phyloP scores from a whole-genome alignment of 805 yeast genomes.

The Debaryomyces prosopidis region DNA sequence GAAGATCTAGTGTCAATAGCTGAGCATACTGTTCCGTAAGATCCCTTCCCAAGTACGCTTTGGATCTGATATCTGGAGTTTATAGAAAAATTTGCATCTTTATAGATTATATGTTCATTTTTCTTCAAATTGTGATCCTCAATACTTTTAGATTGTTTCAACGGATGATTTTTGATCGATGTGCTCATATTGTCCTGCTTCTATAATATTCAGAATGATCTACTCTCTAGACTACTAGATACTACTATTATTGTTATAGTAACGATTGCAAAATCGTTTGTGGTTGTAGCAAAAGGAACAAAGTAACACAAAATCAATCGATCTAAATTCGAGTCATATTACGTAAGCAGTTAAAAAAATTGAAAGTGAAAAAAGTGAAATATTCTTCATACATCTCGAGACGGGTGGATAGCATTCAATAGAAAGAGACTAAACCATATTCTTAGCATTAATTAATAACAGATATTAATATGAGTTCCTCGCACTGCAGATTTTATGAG shows the following conservation, averaged over 20 bases:
- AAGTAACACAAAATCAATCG: conserved; percentile 1
- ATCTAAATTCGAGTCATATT: not conserved
- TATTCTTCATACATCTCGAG: no score
- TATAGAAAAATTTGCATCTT: conserved; percentile 60
- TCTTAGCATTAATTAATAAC: not conserved
- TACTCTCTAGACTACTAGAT: not conserved
- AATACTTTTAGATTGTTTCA: not conserved
- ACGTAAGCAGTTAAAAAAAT: not conserved
- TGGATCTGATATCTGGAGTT: conserved; percentile 60
- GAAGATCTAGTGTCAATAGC: conserved; percentile 55
- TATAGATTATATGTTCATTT: conserved; percentile 1
- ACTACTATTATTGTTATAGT: not conserved
- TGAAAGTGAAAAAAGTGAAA: not conserved
- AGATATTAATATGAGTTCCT: conserved; percentile 60
- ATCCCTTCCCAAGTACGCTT: conserved; percentile 73
- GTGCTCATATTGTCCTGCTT: conserved; percentile 7
- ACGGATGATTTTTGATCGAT: not conserved
- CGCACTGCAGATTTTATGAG: conserved; percentile 95
- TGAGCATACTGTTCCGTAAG: conserved; percentile 84
- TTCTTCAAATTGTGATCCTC: not conserved
- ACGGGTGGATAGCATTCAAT: not conserved
- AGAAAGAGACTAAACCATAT: not conserved
- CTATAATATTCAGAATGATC: not conserved
- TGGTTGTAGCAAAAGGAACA: not conserved
- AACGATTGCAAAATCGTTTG: conserved; percentile 4